Evolutionary conservation across 2,329 filamentous ascomycete species (phyloP).

Genomic region (Didymella arachidicola): DNA sequence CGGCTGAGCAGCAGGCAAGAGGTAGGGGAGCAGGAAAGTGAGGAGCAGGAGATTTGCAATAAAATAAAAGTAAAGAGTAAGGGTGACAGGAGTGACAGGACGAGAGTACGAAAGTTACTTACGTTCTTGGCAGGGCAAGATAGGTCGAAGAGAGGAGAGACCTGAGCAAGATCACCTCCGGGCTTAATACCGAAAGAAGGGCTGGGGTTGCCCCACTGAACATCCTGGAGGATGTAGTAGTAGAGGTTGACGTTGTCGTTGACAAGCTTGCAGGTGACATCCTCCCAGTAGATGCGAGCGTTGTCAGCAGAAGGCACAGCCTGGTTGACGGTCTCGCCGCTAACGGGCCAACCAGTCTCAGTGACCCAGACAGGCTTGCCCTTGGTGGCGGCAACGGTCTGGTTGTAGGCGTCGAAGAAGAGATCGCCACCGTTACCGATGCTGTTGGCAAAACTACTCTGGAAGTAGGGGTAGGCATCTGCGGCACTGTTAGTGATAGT

Average conservation of each 20-base stretch:
- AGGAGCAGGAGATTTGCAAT: conserved; percentile 32
- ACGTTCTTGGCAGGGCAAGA: conserved; percentile 46
- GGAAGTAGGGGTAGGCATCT: conserved; percentile 85
- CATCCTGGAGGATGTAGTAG: conserved; percentile 81
- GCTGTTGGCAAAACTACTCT: conserved; percentile 64
- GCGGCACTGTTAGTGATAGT: neutral
- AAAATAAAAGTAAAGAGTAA: conserved; percentile 30
- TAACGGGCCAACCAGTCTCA: conserved; percentile 87
- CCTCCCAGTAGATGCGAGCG: conserved; percentile 80
- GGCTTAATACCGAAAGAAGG: conserved; percentile 77
- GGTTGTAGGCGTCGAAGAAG: conserved; percentile 71
- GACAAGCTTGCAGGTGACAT: conserved; percentile 76
- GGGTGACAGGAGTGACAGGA: conserved; percentile 30
- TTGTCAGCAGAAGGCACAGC: conserved; percentile 71
- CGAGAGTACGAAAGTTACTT: conserved; percentile 33
- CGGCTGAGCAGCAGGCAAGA: conserved; percentile 22
- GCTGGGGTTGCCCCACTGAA: conserved; percentile 63
- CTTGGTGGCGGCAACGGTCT: conserved; percentile 65
- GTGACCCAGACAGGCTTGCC: conserved; percentile 83
- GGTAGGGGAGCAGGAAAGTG: conserved; percentile 23
- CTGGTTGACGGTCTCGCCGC: conserved; percentile 66
- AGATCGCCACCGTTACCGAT: conserved; percentile 70
- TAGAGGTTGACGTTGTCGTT: conserved; percentile 63
- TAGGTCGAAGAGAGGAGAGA: conserved; percentile 47
- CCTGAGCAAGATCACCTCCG: conserved; percentile 41